Base-by-base conservation (phyloP, 2,329 filamentous ascomycete genomes). In the Furcasterigmium sp. region DNA sequence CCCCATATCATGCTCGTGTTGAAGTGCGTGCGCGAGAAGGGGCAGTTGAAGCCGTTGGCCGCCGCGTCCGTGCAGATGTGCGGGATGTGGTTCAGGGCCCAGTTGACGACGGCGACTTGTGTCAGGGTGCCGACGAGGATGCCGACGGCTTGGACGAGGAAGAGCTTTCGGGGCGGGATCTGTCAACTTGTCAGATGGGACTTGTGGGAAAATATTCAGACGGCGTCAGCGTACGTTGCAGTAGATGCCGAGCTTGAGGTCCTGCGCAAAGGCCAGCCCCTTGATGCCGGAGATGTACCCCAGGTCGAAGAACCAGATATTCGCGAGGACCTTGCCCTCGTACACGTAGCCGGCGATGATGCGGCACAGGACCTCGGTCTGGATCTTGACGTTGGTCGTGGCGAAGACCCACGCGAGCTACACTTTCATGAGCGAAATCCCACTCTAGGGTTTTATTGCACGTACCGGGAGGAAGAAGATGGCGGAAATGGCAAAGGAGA, bases 1-100 rank as follows among this genome's bases (percentile, higher is more conserved):
- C 78, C 78, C 75, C 74, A 78, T 42, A 77, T 69, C 36, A 78
- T 63, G 7, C 73, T 77, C 5, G 69, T 72, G 20, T 72, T 77
- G 59, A 78, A 80, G 56, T 66, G 57, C 7, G 63, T 60, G 26
- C 55, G 53, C 1, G 57, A 60, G 25, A 61, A 61, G 15, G 59
- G 59, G 28, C 59, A 62, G 2, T 51, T 71, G 56, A 76, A 80
- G 15, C 72, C 68, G 39, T 72, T 68, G 8, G 59, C 50, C 37
- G 74, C 67, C 8, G 68, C 51, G 3, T 52, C 46, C 1, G 58
- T 58, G 58, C 78, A 82, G 15, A 80, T 67, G 6, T 65, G 58
- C 1, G 62, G 51, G 46, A 82, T 79, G 41, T 72, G 60, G n/a
- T 58, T 56, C 3, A 71, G 55, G 0, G 57, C 57, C 59, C 59